Evolutionary conservation across 2,329 filamentous ascomycete genomes (phyloP), one percentile per base, ranked within the genome.

Genomic region (Monosporascus cannonballus): DNA sequence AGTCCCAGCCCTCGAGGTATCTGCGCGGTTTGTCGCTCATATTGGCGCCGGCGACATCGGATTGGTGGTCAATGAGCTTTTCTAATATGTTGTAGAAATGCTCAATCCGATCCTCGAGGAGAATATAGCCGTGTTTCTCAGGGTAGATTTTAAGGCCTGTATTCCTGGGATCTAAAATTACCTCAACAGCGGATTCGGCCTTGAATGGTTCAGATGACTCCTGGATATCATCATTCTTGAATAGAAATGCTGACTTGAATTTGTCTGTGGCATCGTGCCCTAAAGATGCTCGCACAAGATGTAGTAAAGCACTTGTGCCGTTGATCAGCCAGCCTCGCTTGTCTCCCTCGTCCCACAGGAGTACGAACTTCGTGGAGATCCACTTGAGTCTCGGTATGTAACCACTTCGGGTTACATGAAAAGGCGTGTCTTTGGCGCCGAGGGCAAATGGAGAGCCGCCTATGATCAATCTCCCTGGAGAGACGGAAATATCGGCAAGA

Each of bases 301-400:
- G 70, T 5, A 73, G 61, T 22, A 73, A 50, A 4, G 67, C 69
- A 52, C 61, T 67, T 4, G 61, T 57, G 14, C 70, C 71, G 50
- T 72, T 66, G 0, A 70, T 56, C 1, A 72, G 51, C 69, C 69
- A 73, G 1, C 61, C 69, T 37, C 66, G 60, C 39, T 64, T 64
- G 6, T 68, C 66, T 20, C 49, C 57, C n/a, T 59, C 64, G 46
- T 73, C 71, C 59, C 63, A 72, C 1, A 71, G 51, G 6, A 70
- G 42, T 0, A 70, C 55, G 30, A 57, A 66, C 20, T 65, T 67
- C 6, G 61, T 53, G 0, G 56, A 52, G 15, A 71, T 59, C 62
- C 61, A 69, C 42, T 59, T 52, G 0, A 72, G 55, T 38, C 59
- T 65, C 3, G 20, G 39, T 4, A 65, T 44, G 50, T 67, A 68